phyloP scores from a whole-genome alignment of 306 rosid genomes.

The Cicer pinnatifidum region DNA sequence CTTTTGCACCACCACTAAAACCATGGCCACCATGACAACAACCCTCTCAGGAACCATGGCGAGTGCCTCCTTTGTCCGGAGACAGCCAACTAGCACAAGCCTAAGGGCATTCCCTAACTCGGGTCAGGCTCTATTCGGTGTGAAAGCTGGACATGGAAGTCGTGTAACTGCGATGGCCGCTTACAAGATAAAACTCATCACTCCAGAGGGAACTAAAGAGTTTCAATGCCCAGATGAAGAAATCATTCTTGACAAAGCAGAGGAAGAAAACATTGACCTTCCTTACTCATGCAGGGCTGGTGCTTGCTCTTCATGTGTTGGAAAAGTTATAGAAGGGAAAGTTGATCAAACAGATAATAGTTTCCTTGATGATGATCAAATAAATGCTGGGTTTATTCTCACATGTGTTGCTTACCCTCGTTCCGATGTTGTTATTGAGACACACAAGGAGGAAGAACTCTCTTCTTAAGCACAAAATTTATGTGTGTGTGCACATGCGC shows the following conservation, averaged over 20 bases:
- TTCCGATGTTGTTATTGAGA: conserved; percentile 60
- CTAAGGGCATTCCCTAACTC: conserved; percentile 51
- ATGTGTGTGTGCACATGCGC: neutral
- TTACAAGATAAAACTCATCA: conserved; percentile 65
- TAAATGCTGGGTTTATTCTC: conserved; percentile 54
- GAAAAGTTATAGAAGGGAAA: conserved; percentile 51
- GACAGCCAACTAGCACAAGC: conserved; percentile 45
- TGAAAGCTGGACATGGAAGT: conserved; percentile 62
- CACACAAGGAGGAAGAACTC: conserved; percentile 92
- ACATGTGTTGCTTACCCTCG: conserved; percentile 80
- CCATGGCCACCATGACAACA: conserved; percentile 55
- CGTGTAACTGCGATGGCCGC: conserved; percentile 62
- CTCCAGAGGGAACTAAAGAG: conserved; percentile 64
- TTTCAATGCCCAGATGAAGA: conserved; percentile 62
- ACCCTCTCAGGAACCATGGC: conserved; percentile 69
- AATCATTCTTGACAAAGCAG: conserved; percentile 74
- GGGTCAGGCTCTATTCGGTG: conserved; percentile 60
- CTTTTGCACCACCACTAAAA: conserved; percentile 12
- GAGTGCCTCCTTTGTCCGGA: conserved; percentile 61
- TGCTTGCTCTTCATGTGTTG: conserved; percentile 84
- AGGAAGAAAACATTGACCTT: conserved; percentile 64
- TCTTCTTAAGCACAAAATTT: conserved; percentile 40
- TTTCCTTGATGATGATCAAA: conserved; percentile 83
- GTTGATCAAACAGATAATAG: conserved; percentile 75
- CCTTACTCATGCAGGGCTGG: conserved; percentile 95